These are phyloP conservation scores for Polysphondylium violaceum DNA, from an alignment of 78 protist genomes.

Conservation along the genomic window DNA sequence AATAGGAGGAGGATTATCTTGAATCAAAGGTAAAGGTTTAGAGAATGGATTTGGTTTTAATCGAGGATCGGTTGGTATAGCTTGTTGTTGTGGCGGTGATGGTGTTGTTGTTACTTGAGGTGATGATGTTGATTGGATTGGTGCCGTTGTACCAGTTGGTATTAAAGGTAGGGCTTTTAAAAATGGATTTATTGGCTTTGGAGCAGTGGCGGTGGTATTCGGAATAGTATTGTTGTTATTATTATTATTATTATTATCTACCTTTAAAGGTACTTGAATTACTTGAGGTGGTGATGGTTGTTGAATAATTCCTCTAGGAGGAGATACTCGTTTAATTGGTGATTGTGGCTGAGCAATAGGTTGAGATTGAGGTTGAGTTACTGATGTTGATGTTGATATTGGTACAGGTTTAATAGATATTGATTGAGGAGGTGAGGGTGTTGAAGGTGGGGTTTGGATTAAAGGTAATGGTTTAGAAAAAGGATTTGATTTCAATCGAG, in stretches of 20 bases:
- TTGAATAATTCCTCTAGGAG: background rate
- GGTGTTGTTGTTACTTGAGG: background rate
- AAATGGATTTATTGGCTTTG: background rate
- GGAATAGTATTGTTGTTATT: no score
- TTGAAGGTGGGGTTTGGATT: background rate
- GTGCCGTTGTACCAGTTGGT: background rate
- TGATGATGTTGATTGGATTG: background rate
- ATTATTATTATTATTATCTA: no score
- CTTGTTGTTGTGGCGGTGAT: background rate
- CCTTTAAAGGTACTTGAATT: no score
- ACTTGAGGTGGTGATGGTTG: background rate
- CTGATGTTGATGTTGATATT: constrained; percentile 11
- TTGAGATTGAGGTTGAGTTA: background rate
- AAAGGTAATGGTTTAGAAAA: constrained; percentile 24
- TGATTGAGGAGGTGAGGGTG: background rate
- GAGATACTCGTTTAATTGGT: background rate
- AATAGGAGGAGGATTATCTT: background rate
- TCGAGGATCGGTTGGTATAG: background rate
- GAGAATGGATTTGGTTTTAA: background rate
- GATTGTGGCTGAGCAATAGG: background rate
- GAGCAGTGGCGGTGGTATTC: background rate
- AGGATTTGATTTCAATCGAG: constrained; percentile 1
- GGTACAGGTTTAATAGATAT: background rate
- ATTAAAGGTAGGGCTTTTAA: background rate
- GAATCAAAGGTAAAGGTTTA: background rate